Evolutionary conservation across 1,284 basidiomycete species (phyloP).

Genomic region (Ceratobasidium sp.): DNA sequence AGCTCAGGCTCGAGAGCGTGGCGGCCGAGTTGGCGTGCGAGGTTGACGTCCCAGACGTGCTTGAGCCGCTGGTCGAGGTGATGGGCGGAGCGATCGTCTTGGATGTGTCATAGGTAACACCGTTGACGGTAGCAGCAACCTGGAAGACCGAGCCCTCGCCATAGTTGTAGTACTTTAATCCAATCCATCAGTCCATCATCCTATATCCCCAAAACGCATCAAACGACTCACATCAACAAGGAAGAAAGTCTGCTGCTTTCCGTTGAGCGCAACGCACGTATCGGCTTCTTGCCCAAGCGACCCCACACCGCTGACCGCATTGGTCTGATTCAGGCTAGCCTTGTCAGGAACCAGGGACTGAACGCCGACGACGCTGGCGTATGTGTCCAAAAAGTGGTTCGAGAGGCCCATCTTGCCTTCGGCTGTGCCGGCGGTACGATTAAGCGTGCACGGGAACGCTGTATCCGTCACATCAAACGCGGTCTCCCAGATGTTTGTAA

Average conservation of each 20-base stretch:
- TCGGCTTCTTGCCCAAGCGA: slow-evolving; percentile 76
- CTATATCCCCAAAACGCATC: too few species aligned
- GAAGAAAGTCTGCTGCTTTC: slow-evolving; percentile 79
- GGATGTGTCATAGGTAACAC: slow-evolving; percentile 68
- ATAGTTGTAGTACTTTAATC: slow-evolving; percentile 83
- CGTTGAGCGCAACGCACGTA: slow-evolving; percentile 67
- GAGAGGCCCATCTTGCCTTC: slow-evolving; percentile 79
- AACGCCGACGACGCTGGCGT: slow-evolving; percentile 59
- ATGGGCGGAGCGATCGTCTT: slow-evolving; percentile 67
- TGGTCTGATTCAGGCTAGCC: slow-evolving; percentile 71
- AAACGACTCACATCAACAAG: slow-evolving; percentile 75
- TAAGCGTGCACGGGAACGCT: slow-evolving; percentile 84
- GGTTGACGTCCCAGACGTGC: neutral
- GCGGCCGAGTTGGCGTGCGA: slow-evolving; percentile 11
- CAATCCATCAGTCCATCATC: slow-evolving; percentile 51
- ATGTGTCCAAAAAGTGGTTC: slow-evolving; percentile 88
- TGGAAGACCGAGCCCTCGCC: slow-evolving; percentile 83
- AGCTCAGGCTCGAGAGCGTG: neutral
- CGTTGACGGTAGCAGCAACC: slow-evolving; percentile 79
- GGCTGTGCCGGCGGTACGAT: slow-evolving; percentile 72
- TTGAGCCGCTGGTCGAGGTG: neutral
- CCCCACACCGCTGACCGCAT: slow-evolving; percentile 72
- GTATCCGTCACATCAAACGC: slow-evolving; percentile 79
- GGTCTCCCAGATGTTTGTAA: slow-evolving; percentile 92
- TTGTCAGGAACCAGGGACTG: slow-evolving; percentile 67